Evolutionary conservation across 495 filamentous ascomycete genomes (phyloP), one percentile per base, ranked within the genome.

Genomic region (Pyrenopolyporus hunteri): DNA sequence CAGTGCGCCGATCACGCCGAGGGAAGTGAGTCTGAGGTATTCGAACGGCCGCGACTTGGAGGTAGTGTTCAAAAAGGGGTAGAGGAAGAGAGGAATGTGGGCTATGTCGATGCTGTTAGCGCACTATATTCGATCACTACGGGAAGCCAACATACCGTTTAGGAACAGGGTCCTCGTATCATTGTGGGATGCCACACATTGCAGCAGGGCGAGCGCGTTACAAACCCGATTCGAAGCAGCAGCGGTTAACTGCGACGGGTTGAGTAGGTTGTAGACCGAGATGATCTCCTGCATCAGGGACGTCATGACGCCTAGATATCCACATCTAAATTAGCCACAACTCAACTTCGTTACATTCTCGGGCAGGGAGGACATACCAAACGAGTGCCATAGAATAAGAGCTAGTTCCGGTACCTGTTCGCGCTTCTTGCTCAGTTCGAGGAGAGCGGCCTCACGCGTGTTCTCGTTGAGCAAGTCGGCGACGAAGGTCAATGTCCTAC

Each of bases 1-100:
- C 43, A 99, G 77, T 6, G 94, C 94, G 37, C 94, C 94, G 54
- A 99, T 99, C 26, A 99, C 94, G 35, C 94, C 94, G n/a, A 99
- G 82, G 17, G 95, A 98, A 1, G 94, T 99, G 19, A 99, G 84
- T 57, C 94, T 93, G 26, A 99, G 84, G 69, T 99, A 99, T 74
- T 99, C 94, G 73, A 99, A 99, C 2, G 94, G 94, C 28, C 94
- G 87, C 4, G 92, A 97, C 74, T 99, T 99, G 6, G 95, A 98
- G 6, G 94, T 99, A 1, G 94, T 99, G 76, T 99, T 99, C 36
- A 99, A 83, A 75, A 99, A 99, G 0, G 94, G 94, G 67, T 99
- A 99, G 19, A 99, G 87, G 73, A 97, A 99, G 11, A 99, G 86
- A 10, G 94, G 94, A 44, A 99, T 98, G 70, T 99, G 94, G n/a